A percentile compares a stretch with the other conserved stretches of the same genome.
Conservation (phyloP, 257 asterid species). For the Ocimum tenuiflorum region DNA sequence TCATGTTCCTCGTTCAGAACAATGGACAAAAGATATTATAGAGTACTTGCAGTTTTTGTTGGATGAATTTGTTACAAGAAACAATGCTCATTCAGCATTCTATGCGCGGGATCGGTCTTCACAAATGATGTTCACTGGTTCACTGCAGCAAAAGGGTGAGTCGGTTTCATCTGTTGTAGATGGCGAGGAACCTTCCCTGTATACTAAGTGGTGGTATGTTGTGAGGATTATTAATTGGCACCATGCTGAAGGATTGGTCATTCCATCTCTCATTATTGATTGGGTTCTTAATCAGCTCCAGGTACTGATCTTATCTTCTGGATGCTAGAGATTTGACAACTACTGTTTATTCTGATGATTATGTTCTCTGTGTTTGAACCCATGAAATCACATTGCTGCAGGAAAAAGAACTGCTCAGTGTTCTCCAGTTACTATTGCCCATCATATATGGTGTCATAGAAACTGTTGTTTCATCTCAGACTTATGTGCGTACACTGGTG, state of each 20-base stretch:
- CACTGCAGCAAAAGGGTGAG: slow-evolving; percentile 53
- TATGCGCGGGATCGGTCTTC: slow-evolving; percentile 62
- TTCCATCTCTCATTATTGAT: slow-evolving; percentile 84
- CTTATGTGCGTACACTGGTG: slow-evolving; percentile 73
- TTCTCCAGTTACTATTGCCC: slow-evolving; percentile 88
- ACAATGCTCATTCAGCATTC: slow-evolving; percentile 49
- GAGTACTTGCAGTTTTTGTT: slow-evolving; percentile 84
- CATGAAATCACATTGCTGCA: slow-evolving; percentile 28
- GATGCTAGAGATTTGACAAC: not conserved
- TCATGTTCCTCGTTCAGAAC: slow-evolving; percentile 80
- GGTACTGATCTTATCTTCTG: slow-evolving; percentile 37
- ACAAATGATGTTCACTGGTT: slow-evolving; percentile 58
- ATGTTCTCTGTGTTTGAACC: slow-evolving; percentile 16
- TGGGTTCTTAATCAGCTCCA: slow-evolving; percentile 97
- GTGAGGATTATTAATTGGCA: slow-evolving; percentile 95
- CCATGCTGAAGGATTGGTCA: slow-evolving; percentile 82
- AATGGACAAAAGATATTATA: slow-evolving; percentile 92
- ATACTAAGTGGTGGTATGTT: slow-evolving; percentile 97
- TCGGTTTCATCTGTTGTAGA: slow-evolving; percentile 38
- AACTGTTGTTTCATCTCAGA: slow-evolving; percentile 84
- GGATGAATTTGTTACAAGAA: slow-evolving; percentile 77
- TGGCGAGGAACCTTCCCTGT: slow-evolving; percentile 76
- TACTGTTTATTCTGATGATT: slow-evolving; percentile 12
- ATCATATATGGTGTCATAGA: slow-evolving; percentile 83
- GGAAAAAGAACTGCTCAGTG: slow-evolving; percentile 85